phyloP scores from a whole-genome alignment of 257 asterid species.

The Paulownia fortunei region DNA sequence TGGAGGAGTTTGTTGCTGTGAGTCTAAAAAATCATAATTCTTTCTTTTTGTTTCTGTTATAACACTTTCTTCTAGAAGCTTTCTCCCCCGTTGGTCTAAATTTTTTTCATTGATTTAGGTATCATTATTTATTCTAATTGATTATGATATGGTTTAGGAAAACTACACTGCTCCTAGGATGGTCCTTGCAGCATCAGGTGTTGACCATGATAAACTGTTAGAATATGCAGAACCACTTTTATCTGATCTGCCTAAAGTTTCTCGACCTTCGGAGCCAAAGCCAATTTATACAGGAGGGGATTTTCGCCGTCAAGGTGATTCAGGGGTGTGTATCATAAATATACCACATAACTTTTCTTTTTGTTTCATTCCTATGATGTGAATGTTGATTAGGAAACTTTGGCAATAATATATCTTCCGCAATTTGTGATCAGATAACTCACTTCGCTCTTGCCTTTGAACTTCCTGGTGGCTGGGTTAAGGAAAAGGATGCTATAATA shows the following conservation, averaged over 20 bases:
- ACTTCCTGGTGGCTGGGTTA: conserved; percentile 92
- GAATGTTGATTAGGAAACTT: conserved; percentile 2
- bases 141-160: conserved; percentile 50
- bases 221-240: conserved; percentile 84
- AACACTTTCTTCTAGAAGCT: not conserved
- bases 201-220: conserved; percentile 83
- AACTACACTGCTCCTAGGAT: conserved; percentile 84
- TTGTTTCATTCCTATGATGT: not conserved
- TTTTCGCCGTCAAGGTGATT: conserved; percentile 79
- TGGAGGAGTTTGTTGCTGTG: conserved; percentile 84
- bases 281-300: conserved; percentile 90
- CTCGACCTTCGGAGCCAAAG: conserved; percentile 53
- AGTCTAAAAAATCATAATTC: conserved; percentile 42
- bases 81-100: not conserved
- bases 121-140: conserved; percentile 30
- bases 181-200: conserved; percentile 95
- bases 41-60: not conserved
- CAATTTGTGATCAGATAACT: conserved; percentile 55
- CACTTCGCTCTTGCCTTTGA: conserved; percentile 98
- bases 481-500: conserved; percentile 67
- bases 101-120: conserved; percentile 6
- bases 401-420: not conserved
- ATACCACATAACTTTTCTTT: conserved; percentile 4
- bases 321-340: conserved; percentile 69
- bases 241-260: conserved; percentile 64